Evolutionary conservation across 2,329 filamentous ascomycete species (phyloP).

Genomic region (Bertia moriformis): DNA sequence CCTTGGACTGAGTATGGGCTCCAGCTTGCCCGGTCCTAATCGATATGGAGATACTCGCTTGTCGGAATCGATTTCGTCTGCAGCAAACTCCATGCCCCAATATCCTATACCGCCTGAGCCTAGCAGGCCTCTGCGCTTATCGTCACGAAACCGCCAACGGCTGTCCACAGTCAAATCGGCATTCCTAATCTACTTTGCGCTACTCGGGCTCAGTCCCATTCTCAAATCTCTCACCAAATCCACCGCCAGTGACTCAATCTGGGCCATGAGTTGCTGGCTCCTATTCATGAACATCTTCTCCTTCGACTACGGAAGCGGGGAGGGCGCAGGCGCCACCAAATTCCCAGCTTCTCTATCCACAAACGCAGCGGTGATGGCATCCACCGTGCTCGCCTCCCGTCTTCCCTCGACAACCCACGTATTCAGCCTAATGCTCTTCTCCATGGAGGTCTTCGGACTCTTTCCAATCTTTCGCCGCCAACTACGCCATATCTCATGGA

Average conservation of each 20-base stretch:
- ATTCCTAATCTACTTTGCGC: conserved; percentile 54
- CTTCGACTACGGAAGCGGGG: conserved; percentile 54
- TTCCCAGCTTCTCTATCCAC: conserved; percentile 49
- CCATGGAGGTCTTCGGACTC: conserved; percentile 62
- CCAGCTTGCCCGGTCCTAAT: neutral
- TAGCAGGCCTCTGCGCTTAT: conserved; percentile 8
- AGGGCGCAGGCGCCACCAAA: conserved; percentile 14
- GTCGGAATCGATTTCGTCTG: no score
- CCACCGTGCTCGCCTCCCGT: conserved; percentile 55
- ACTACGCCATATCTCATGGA: conserved; percentile 49
- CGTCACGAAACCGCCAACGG: conserved; percentile 36
- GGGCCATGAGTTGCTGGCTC: conserved; percentile 57
- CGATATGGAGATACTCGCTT: no score
- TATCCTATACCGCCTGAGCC: neutral
- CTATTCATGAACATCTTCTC: conserved; percentile 63
- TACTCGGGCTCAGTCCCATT: conserved; percentile 59
- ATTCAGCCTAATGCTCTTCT: conserved; percentile 59
- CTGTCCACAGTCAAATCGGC: conserved; percentile 57
- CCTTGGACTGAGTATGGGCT: neutral
- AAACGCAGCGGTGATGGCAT: conserved; percentile 62
- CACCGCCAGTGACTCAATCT: conserved; percentile 58
- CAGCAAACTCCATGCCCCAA: no score
- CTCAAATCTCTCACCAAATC: conserved; percentile 58
- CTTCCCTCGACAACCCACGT: conserved; percentile 56
- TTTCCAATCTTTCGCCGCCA: conserved; percentile 62